These are phyloP conservation scores for Haematococcus lacustris DNA, from an alignment of 139 green algal species.

Conservation along the genomic window DNA sequence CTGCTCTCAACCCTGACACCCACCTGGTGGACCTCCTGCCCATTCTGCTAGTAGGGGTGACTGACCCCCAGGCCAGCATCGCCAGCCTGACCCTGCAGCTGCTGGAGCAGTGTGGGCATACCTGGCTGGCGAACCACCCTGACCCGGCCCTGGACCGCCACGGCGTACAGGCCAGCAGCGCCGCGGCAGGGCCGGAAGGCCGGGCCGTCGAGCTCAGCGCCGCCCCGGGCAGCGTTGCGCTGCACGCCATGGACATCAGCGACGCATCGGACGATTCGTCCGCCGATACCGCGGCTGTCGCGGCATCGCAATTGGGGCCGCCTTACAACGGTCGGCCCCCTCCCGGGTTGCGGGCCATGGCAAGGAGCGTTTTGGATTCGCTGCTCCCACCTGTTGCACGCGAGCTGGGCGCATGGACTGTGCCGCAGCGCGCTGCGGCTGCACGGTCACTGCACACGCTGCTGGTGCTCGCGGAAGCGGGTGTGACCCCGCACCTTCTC, in stretches of 20 bases:
- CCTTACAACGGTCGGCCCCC: constrained; percentile 24
- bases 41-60: constrained; percentile 57
- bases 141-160: too few relatives aligned
- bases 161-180: too few relatives aligned
- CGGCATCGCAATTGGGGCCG: constrained; percentile 16
- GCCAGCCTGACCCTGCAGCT: constrained; percentile 15
- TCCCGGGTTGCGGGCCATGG: constrained; percentile 26
- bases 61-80: constrained; percentile 29
- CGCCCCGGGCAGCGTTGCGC: too few relatives aligned
- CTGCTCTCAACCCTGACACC: too few relatives aligned
- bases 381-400: constrained; percentile 47
- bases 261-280: too few relatives aligned
- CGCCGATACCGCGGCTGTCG: constrained; percentile 4
- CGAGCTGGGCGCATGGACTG: constrained; percentile 53
- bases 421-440: constrained; percentile 29
- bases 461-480: constrained; percentile 38
- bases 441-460: constrained; percentile 37
- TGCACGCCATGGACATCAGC: too few relatives aligned
- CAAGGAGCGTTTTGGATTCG: constrained; percentile 27
- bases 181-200: too few relatives aligned
- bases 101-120: constrained; percentile 27
- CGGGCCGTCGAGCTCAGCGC: too few relatives aligned
- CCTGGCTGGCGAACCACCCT: constrained; percentile 13
- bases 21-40: constrained; percentile 42
- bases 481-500: constrained; percentile 29